Evolutionary conservation across 2,329 filamentous ascomycete genomes (phyloP), one percentile per base, ranked within the genome.

Genomic region (Trichophyton schoenleinii): DNA sequence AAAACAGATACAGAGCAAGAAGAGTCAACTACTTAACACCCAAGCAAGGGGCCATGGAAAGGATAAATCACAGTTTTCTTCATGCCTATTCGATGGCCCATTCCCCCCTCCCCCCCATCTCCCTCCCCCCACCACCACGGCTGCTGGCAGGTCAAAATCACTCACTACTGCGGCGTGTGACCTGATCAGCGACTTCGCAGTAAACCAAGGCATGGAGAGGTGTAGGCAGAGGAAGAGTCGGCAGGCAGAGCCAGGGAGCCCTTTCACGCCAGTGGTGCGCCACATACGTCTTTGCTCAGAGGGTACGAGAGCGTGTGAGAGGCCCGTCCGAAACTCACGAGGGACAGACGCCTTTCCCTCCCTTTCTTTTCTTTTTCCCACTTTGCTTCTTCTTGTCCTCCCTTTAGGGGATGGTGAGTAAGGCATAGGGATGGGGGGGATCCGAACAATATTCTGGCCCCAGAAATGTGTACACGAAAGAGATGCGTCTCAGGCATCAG

Each of bases 131-230:
- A 38, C 34, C 34, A 18, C 18, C 11, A 38, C 8, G 34, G 11
- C 34, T 20, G 41, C 7, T 44, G 34, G 8, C n/a, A 44, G 15
- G 25, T 9, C 52, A 55, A 55, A 55, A 55, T 55, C 31, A 15
- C 52, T 36, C 52, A 55, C 13, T 18, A 7, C n/a, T 55, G 52
- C 52, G n/a, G 52, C 52, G 52, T 55, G 52, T 55, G 52, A 55
- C 52, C 52, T 18, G 52, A 55, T 55, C 52, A 55, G 52, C 52
- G 28, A n/a, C 52, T 38, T 55, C 34, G 48, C 48, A 55, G 28
- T 7, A 52, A 36, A 55, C 2, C 52, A 55, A 55, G 28, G 52
- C 28, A 55, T 11, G n/a, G 2, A 20, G 7, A 13, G 46, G 18
- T 9, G n/a, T 18, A 28, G 22, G 46, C 2, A 11, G 46, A 52